Evolutionary conservation across 345 rosid species (phyloP), one percentile per base, ranked within the genome.

Genomic region (Raphanus sativus): DNA sequence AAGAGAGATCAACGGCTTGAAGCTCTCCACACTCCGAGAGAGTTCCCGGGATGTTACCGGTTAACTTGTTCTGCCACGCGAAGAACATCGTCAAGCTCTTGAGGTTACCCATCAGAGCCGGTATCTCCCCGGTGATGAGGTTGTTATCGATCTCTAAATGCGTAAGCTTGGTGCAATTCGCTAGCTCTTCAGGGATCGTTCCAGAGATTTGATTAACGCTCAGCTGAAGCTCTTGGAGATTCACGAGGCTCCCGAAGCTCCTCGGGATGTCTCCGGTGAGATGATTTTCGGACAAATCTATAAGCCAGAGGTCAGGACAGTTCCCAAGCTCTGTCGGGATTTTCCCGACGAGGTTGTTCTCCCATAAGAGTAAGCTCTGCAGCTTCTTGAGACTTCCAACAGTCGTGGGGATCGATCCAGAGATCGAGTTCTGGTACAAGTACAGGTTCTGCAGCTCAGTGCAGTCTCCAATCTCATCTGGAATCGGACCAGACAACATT

Each of bases 71-170:
- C 85, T 85, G 91, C 97, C 97, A 94, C 1, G 91, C 84, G 75
- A 86, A 91, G 71, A 94, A 82, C 29, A 91, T 80, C 6, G 94
- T 84, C 70, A 94, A 82, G 73, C 91, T 87, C 5, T 80, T 69
- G 4, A 94, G 78, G 45, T 85, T 83, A 3, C 91, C 89, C 29
- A 94, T 75, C 69, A 86, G 89, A 1, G 84, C 52, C 17, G 98
- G 98, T 50, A 94, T 88, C 21, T 87, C 70, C 0, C 97, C 98
- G 2, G 88, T 84, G 17, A 94, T 79, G 54, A 85, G 91, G 64
- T 94, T 94, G 86, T 90, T 91, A 76, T 94, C 97, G 5, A 94
- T 89, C 80, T 91, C 94, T 38, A 93, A 80, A 63, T 91, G 94
- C 11, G 89, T 87, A 8, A 91, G 76, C 75, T 79, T 77, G 15